Percentiles rank a stretch among this genome's conserved stretches.
Evolutionary conservation across 2,329 filamentous ascomycete genomes (phyloP).

Genomic region (Colletotrichum sp.): DNA sequence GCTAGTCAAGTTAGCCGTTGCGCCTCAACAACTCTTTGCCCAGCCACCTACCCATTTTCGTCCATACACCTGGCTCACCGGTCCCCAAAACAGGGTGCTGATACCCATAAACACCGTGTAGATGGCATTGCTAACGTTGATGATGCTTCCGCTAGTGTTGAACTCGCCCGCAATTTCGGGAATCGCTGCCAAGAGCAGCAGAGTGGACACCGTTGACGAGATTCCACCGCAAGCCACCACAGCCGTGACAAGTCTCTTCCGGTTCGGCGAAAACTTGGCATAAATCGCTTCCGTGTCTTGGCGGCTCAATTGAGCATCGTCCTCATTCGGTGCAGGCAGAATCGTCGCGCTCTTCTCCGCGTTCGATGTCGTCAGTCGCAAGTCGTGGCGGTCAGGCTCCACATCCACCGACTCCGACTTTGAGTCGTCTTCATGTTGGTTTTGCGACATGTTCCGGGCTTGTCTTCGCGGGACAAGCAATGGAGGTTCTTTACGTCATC

Average conservation of each 20-base stretch:
- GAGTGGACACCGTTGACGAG: conserved; percentile 3
- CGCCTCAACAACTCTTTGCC: conserved; percentile 26
- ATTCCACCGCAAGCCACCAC: conserved; percentile 12
- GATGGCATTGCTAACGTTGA: conserved; percentile 73
- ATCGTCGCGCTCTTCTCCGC: conserved; percentile 8
- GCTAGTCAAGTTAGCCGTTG: background rate
- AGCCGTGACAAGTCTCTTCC: conserved; percentile 6
- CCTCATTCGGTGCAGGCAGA: background rate
- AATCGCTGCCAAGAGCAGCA: conserved; percentile 69
- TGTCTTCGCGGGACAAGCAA: background rate
- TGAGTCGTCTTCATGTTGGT: background rate
- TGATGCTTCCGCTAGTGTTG: conserved; percentile 68
- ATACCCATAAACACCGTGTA: conserved; percentile 77
- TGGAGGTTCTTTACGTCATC: background rate
- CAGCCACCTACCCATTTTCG: conserved; percentile 45
- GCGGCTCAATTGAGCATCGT: background rate
- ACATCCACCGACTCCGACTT: background rate
- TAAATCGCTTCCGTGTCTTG: conserved; percentile 15
- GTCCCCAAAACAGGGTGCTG: conserved; percentile 69
- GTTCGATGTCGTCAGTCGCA: conserved; percentile 7
- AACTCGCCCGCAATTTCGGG: conserved; percentile 75
- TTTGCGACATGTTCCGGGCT: background rate
- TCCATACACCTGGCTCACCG: conserved; percentile 64
- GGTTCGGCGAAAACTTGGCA: background rate
- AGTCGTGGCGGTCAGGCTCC: background rate